Evolutionary conservation across 2,329 filamentous ascomycete species (phyloP), one percentile per base, ranked within the genome.

Genomic region (Fusarium sp.): DNA sequence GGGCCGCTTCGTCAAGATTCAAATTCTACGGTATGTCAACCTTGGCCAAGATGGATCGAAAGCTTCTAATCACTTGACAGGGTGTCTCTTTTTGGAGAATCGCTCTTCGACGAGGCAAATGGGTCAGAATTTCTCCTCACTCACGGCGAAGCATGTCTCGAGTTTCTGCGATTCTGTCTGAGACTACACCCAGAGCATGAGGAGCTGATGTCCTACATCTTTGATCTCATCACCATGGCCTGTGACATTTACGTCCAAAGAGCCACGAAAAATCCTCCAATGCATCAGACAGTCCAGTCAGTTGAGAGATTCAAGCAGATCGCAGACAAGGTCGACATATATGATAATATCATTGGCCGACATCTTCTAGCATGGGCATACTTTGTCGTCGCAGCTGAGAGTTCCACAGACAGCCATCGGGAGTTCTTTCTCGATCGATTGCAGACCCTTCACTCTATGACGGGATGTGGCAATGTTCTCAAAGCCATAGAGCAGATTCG

Each of bases 351-450:
- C 16, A 55, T 67, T 17, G 65, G 65, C 7, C 60, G 36, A 11
- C 65, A 67, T 55, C 53, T 67, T 1, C 55, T 67, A 24, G 61
- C 60, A 22, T 67, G 65, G 65, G 51, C 65, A 12, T 67, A 64
- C 55, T 67, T 67, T 33, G 62, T 67, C n/a, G 60, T 67, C 2
- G 65, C 65, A 2, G 61, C 65, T 3, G 65, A 67, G 31, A 67
- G 65, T 20, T 64, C 65, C 6, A 64, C 35, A 14, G 42, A 51
- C 6, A 40, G 7, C 4, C 65, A 67, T 7, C 3, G 65, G 11
- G 27, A 42, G 2, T 67, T 67, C 51, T 67, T 64, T 22, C 14
- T 67, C 3, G 42, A 59, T 1, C 14, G 36, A n/a, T 5, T 67
- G 2, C 31, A 49, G n/a, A 49, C 51, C 8, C 53, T 67, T 10